Base-by-base conservation (phyloP, 163 green algal genomes). In the Scenedesmus sp. region DNA sequence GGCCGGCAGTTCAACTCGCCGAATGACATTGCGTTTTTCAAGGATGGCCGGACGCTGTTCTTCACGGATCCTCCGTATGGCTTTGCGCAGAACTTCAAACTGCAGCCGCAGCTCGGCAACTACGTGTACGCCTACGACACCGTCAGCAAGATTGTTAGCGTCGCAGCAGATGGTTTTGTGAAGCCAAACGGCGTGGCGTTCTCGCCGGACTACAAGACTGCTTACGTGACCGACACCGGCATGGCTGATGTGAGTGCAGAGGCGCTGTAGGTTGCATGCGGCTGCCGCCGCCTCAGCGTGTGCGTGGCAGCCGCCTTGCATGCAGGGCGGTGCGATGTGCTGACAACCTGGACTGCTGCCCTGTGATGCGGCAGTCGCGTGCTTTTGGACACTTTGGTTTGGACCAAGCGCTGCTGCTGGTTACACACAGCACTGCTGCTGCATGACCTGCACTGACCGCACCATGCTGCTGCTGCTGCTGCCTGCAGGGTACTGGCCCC, bases 11-110 rank as follows among this genome's bases (percentile, higher is more conserved):
- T 90, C 67, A 90, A 90, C 46, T 85, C 70, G 2, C 73, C 73
- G 20, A 90, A 90, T n/a, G 86, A 90, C 55, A 20, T 90, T 54
- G 86, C 18, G 0, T 85, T 90, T 57, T 84, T 85, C 67, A 66
- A 67, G 26, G 86, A 84, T 57, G 86, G 86, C 66, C 34, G n/a
- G n/a, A 90, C 70, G 15, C 34, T 90, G 7, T 90, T 83, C 34
- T 90, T 90, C 66, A 90, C 86, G 2, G 86, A 90, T 34, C 86
- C 86, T 66, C 52, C 86, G 3, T 90, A 90, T 84, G 86, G 86
- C 7, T 90, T 85, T 84, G 86, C 86, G 2, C 86, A 90, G 52
- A 84, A 90, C 20, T 90, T 90, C 86, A 90, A 90, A 46, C 86
- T 34, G 20, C 16, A 67, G 26, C 86, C 86, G 26, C 34, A 90